Conservation (phyloP, 192 early-diverging fungal genomes). For the Thamnidium elegans region DNA sequence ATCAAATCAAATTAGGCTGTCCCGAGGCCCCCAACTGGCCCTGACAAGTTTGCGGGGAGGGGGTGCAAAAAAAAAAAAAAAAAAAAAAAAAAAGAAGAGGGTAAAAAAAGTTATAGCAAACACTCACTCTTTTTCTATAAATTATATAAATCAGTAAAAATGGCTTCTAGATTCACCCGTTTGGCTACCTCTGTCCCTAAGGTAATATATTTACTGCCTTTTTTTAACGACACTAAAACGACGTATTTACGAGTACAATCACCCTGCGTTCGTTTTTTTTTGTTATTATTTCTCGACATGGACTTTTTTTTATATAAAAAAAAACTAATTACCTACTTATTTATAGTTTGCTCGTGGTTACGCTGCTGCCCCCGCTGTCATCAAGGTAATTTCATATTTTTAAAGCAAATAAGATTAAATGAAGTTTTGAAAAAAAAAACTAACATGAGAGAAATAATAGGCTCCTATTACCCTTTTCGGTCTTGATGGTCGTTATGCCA, state of each 20-base stretch:
- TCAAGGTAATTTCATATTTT: background rate
- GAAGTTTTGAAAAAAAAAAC: background rate
- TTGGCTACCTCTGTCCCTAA: conserved; percentile 9
- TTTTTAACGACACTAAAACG: background rate
- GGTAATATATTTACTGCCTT: background rate
- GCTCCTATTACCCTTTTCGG: conserved; percentile 83
- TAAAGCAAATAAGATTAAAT: background rate
- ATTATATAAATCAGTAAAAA: conserved; percentile 1
- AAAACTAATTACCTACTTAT: background rate
- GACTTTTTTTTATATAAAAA: too few species aligned
- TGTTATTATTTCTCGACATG: background rate
- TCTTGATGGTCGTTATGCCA: conserved; percentile 96
- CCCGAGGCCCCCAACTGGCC: too few species aligned
- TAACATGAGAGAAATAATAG: conserved; percentile 39
- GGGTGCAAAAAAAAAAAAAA: too few species aligned
- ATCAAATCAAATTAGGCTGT: too few species aligned
- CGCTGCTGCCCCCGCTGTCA: conserved; percentile 5
- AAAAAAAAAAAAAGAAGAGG: too few species aligned
- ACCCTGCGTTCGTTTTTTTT: background rate
- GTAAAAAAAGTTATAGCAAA: too few species aligned
- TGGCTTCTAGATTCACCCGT: conserved; percentile 22
- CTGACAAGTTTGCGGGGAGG: too few species aligned
- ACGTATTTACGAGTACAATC: background rate
- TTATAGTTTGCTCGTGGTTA: conserved; percentile 15
- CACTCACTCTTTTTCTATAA: too few species aligned